phyloP scores from a whole-genome alignment of 768 basidiomycete genomes.

The Rhodotorula kratochvilovae region DNA sequence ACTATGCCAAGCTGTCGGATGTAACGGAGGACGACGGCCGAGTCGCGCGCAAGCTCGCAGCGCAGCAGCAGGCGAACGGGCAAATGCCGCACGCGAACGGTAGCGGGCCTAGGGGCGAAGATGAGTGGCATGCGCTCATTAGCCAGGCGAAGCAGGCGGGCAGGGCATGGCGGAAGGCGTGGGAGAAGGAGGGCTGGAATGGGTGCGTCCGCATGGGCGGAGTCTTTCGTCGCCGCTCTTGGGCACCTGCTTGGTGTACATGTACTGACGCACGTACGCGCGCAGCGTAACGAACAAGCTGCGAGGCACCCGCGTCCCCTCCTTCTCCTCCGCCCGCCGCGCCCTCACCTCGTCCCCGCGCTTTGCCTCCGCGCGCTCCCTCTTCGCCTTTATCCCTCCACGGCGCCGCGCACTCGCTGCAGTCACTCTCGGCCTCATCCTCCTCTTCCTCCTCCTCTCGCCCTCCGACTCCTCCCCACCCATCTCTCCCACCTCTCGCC shows the following conservation, averaged over 20 bases:
- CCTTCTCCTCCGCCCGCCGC: constrained; percentile 7
- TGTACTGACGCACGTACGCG: no score
- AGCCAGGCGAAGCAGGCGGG: background rate
- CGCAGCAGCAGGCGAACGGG: background rate
- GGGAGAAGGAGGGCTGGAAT: constrained; percentile 15
- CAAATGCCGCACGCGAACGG: background rate
- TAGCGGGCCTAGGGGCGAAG: background rate
- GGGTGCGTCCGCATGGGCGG: constrained; percentile 1
- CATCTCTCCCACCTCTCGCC: background rate
- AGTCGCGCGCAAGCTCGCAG: background rate
- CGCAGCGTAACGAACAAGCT: background rate
- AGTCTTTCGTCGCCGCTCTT: no score
- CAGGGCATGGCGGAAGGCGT: constrained; percentile 8
- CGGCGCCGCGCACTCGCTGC: constrained; percentile 4
- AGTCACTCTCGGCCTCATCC: constrained; percentile 4
- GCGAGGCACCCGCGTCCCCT: background rate
- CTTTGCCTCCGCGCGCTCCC: background rate
- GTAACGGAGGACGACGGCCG: background rate
- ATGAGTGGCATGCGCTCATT: constrained; percentile 4
- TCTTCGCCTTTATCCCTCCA: background rate
- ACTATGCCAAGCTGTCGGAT: background rate
- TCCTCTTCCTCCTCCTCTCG: constrained; percentile 13
- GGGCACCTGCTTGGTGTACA: no score
- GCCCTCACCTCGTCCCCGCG: constrained; percentile 1
- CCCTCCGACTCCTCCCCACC: background rate